Evolutionary conservation across 208 protist genomes (phyloP).

Genomic region (Wallacemonas sp.): DNA sequence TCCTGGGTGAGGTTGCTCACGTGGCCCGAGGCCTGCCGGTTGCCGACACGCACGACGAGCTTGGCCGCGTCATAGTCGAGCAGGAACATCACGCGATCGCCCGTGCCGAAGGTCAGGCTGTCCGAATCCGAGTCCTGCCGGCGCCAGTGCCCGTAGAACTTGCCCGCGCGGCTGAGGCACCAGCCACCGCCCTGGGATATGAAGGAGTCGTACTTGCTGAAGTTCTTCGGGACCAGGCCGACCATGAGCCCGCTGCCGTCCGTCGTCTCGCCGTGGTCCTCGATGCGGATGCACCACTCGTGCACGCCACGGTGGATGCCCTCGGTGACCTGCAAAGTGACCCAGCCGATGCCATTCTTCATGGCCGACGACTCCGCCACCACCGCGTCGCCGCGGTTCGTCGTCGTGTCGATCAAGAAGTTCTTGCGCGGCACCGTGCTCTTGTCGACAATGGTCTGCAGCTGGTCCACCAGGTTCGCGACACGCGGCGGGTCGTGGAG

Average conservation of each 20-base stretch:
- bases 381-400: slow-evolving; percentile 87
- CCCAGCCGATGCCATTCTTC: slow-evolving; percentile 91
- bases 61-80: slow-evolving; percentile 88
- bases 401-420: slow-evolving; percentile 88
- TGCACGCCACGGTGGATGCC: slow-evolving; percentile 86
- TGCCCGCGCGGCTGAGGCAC: slow-evolving; percentile 92
- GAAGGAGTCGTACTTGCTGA: slow-evolving; percentile 92
- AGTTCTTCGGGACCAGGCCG: slow-evolving; percentile 90
- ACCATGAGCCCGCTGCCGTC: slow-evolving; percentile 93
- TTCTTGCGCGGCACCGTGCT: slow-evolving; percentile 78
- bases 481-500: slow-evolving; percentile 67
- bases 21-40: slow-evolving; percentile 82
- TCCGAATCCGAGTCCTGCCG: slow-evolving; percentile 60
- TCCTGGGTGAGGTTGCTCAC: slow-evolving; percentile 84
- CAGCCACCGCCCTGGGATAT: slow-evolving; percentile 93
- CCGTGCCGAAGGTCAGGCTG: slow-evolving; percentile 80
- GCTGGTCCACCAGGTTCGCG: slow-evolving; percentile 74
- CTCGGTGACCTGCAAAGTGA: slow-evolving; percentile 91
- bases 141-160: slow-evolving; percentile 94
- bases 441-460: slow-evolving; percentile 66
- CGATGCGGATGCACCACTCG: slow-evolving; percentile 92
- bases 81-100: slow-evolving; percentile 85
- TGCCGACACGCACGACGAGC: slow-evolving; percentile 88
- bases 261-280: slow-evolving; percentile 90
- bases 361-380: slow-evolving; percentile 88